These are phyloP conservation scores for Rickenella mellea DNA, from an alignment of 768 basidiomycete genomes.

Conservation along the genomic window DNA sequence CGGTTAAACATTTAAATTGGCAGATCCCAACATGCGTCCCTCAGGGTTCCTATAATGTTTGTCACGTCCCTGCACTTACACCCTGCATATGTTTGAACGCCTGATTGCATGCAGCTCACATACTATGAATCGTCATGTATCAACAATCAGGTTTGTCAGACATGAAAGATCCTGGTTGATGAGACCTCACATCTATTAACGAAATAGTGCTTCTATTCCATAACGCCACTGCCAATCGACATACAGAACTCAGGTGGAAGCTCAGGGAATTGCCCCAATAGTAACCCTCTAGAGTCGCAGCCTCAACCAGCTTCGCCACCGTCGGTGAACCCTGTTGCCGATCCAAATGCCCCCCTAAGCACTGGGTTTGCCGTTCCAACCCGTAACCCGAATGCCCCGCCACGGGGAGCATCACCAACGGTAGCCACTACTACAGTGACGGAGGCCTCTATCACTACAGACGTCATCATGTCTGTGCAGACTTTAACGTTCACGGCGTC, in stretches of 20 bases:
- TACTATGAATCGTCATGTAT: conserved; percentile 33
- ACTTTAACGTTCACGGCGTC: conserved; percentile 14
- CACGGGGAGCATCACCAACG: conserved; percentile 6
- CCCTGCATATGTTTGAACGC: background rate
- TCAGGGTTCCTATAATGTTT: conserved; percentile 34
- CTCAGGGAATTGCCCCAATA: conserved; percentile 16
- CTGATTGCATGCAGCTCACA: conserved; percentile 27
- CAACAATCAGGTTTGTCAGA: conserved; percentile 16
- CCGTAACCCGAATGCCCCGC: conserved; percentile 8
- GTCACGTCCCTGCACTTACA: conserved; percentile 5
- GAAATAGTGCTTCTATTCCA: conserved; percentile 23
- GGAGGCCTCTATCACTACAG: conserved; percentile 8
- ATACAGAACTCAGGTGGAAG: conserved; percentile 22
- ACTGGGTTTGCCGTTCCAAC: conserved; percentile 7
- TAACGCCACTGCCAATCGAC: conserved; percentile 29
- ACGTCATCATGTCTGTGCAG: conserved; percentile 13
- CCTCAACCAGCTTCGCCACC: conserved; percentile 27
- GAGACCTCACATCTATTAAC: background rate
- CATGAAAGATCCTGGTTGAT: background rate
- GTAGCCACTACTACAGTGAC: conserved; percentile 11
- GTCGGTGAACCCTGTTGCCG: conserved; percentile 18
- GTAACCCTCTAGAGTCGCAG: conserved; percentile 15
- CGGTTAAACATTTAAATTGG: conserved; percentile 29
- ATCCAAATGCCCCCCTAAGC: background rate
- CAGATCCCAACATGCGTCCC: conserved; percentile 32